Evolutionary conservation across 2,329 filamentous ascomycete genomes (phyloP).

Genomic region (Lasiodiplodia citricola): DNA sequence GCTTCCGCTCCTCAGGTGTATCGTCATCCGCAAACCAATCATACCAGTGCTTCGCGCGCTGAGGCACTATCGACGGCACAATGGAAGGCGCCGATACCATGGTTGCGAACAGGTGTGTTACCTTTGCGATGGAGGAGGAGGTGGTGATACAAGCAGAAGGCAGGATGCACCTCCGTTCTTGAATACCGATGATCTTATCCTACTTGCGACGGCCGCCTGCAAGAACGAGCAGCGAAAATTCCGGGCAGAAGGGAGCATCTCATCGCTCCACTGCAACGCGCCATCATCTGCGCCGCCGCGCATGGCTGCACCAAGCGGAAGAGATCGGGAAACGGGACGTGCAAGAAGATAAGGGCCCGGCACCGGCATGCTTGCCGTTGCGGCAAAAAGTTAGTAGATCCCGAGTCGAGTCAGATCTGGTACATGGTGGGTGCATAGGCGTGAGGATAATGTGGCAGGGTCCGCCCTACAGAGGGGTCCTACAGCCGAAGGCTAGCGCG

Average conservation of each 20-base stretch:
- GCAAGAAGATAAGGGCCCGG: neutral
- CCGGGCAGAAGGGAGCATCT: neutral
- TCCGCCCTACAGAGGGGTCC: neutral
- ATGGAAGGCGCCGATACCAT: slow-evolving; percentile 10
- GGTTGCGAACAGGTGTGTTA: neutral
- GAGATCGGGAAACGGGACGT: neutral
- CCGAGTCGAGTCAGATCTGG: neutral
- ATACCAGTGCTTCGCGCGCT: slow-evolving; percentile 13
- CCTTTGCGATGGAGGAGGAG: neutral
- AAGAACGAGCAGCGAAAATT: neutral
- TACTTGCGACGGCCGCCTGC: neutral
- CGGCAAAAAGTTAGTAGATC: neutral
- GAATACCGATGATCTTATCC: neutral
- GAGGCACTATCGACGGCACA: slow-evolving; percentile 12
- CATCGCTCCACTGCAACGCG: slow-evolving; percentile 17
- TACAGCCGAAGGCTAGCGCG: too few relatives aligned
- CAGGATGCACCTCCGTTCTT: neutral
- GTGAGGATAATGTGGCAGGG: neutral
- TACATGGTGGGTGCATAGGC: neutral
- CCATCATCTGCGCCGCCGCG: neutral
- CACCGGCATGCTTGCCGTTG: neutral
- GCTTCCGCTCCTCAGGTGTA: slow-evolving; percentile 54
- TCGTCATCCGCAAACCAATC: slow-evolving; percentile 48
- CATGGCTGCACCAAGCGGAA: neutral
- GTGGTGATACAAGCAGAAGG: neutral